Evolutionary conservation across 805 yeast genomes (phyloP).

Genomic region (Komagataella ulmi): DNA sequence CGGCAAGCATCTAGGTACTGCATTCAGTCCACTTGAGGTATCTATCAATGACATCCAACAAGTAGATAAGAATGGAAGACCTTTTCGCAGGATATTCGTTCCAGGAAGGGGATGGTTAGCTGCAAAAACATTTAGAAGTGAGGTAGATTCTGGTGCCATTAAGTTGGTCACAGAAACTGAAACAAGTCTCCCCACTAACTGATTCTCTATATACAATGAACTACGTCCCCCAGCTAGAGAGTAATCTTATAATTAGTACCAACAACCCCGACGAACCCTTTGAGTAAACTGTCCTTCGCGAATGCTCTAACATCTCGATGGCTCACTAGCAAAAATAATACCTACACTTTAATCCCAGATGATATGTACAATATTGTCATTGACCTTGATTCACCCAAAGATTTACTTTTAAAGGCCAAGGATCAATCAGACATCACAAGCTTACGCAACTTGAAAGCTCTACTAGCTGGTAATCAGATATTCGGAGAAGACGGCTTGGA

Average conservation of each 20-base stretch:
- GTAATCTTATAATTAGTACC: not conserved
- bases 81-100: conserved; percentile 28
- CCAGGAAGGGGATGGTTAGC: conserved; percentile 41
- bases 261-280: not conserved
- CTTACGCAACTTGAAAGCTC: not conserved
- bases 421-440: conserved; percentile 7
- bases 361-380: not conserved
- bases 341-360: not conserved
- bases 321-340: not conserved
- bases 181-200: not conserved
- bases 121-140: conserved; percentile 8
- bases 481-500: conserved; percentile 7
- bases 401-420: conserved; percentile 12
- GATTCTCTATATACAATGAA: not conserved
- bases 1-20: conserved; percentile 9
- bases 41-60: not conserved
- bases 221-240: not conserved
- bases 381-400: conserved; percentile 4
- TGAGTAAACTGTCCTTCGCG: not conserved
- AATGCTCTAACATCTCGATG: not conserved
- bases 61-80: conserved; percentile 24
- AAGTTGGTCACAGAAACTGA: not conserved
- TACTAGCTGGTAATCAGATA: conserved; percentile 4
- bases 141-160: not conserved
- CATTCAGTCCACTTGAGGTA: not conserved